Evolutionary conservation across 139 green algal genomes (phyloP), one percentile per base, ranked within the genome.

Genomic region (Gonium pectorale): DNA sequence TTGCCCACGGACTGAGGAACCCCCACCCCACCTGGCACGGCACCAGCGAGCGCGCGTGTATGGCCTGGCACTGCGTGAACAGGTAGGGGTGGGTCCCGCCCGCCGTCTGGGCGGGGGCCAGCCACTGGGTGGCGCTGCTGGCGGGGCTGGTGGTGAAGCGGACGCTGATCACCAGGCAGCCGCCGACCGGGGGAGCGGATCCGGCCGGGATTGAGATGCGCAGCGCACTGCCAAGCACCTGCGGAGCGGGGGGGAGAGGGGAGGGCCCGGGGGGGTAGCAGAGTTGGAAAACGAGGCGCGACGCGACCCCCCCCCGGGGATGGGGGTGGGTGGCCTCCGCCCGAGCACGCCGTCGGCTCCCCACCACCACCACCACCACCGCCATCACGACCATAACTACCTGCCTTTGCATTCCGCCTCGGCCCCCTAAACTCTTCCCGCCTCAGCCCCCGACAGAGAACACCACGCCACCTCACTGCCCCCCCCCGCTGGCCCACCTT

Each of bases 11-110:
- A n/a, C n/a, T n/a, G n/a, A n/a, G n/a, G n/a, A n/a, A n/a, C n/a
- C 6, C n/a, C 5, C n/a, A n/a, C n/a, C 64, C 1, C 64, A 94
- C 90, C 90, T 96, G 95, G 93, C 96, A 99, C 1, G 96, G 96
- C 71, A 98, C 88, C 33, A 99, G 81, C 15, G 93, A 95, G 7
- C 96, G 84, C 0, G 96, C 96, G 77, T 99, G 96, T 67, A 99
- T 99, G 70, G 96, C 96, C 86, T 99, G 96, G 93, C 96, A 99
- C 91, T 98, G 94, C 7, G 93, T 96, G 90, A 99, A 99, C 5
- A 98, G 92, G 89, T 97, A 99, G 40, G 96, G 96, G 40, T 97
- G 94, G 67, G 89, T 49, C 31, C 93, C 93, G 43, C 96, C 96
- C 9, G 93, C 90, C 0, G 96, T 99, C 87, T 98, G 94, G 22